Base-by-base conservation (phyloP, 495 filamentous ascomycete species). In the Lasiosphaeria hispida region DNA sequence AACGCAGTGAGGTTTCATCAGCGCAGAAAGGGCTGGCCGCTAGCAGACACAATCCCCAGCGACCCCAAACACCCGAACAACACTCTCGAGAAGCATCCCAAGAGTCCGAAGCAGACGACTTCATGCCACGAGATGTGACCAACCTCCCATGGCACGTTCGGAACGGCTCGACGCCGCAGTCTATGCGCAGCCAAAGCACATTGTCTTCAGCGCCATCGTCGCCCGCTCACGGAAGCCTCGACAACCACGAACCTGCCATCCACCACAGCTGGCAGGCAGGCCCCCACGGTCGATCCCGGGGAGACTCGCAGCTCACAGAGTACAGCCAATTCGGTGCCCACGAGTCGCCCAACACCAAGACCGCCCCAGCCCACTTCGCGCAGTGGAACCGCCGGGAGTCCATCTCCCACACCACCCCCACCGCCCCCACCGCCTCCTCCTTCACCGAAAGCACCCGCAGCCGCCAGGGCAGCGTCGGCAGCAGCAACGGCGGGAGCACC, bases 41-140 rank as follows among this genome's bases (percentile, higher is more conserved):
- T 3, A 60, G 49, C 58, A 36, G 10, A 6, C 57, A 52, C 7
- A 48, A 59, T 4, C 30, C 51, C n/a, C 30, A 43, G 7, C 51
- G 55, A 15, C 61, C 61, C 0, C 45, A 67, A n/a, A 67, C 64
- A 10, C 64, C 59, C 14, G 40, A 37, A 19, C 37, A 54, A 10
- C 45, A 36, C 9, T 3, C 10, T 2, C 0, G 13, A 5, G 48
- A 57, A 2, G 13, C 8, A 1, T 3, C 14, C 23, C 37, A 45
- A 30, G 44, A 33, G 1, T 17, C 18, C 11, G 42, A 49, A 1
- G 23, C 34, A 2, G 45, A 42, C 9, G 43, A 13, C 53, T 54
- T 64, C 23, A n/a, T 36, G 10, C 61, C 61, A 3, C 44, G 61
- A 8, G 47, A 49, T 11, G 47, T 49, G 5, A 49, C 47, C 19